Base-by-base conservation (phyloP, 176 grass and related monocot genomes). In the Oropetium thomaeum region DNA sequence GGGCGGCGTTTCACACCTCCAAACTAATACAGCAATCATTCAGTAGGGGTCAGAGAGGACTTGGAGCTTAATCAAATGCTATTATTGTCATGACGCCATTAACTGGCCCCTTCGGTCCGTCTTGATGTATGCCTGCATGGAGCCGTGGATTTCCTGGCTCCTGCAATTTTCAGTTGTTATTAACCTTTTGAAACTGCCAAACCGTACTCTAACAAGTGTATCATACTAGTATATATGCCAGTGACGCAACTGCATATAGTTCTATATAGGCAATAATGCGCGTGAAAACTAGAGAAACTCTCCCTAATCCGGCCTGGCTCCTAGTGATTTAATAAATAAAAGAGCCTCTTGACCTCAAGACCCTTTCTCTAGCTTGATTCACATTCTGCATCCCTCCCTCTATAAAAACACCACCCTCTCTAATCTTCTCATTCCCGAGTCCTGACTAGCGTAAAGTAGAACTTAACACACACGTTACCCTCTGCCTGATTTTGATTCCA, bases 51-150 rank as follows among this genome's bases (percentile, higher is more conserved):
- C 79, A 82, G 62, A 33, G 9, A 68, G 13, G 38, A 41, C 22
- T 49, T 19, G 40, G 0, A 1, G 7, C 79, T 87, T 71, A 87
- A 67, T 87, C 40, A 78, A 78, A n/a, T 78, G 68, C 60, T n/a
- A 83, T 83, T 87, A 87, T 83, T 82, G 67, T 33, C 20, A 60
- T 83, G 79, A 67, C 27, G 61, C 33, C 40, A 72, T 41, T 58
- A 69, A 63, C 41, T 64, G 74, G 75, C 67, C 60, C 67, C 31
- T 53, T 69, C n/a, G 37, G 59, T 48, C 79, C 66, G 37, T 19
- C 73, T 25, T 87, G 65, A 77, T 30, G 79, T 60, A 87, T 7
- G 5, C 48, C 17, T 16, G 49, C 20, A 52, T 52, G 49, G 23
- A 27, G 22, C 10, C 58, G 43, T 38, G 52, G 20, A 35, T 74